Conservation (phyloP, 371 early-diverging fungal genomes). For the Cokeromyces recurvatus region DNA sequence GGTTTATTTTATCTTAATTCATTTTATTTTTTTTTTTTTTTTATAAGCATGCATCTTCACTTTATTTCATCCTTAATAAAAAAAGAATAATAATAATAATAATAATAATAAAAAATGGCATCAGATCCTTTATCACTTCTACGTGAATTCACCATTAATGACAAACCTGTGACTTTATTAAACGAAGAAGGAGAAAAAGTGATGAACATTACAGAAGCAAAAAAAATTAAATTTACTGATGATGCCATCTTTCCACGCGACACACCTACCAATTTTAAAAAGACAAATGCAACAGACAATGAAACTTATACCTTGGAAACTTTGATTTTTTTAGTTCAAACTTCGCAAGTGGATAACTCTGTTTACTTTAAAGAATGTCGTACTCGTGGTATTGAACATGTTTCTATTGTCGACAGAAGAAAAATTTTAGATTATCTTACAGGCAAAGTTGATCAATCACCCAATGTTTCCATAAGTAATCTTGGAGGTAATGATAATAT, state of each 20-base stretch:
- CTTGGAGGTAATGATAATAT: not conserved
- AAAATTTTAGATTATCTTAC: slow-evolving; percentile 72
- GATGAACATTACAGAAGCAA: slow-evolving; percentile 50
- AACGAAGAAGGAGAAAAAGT: slow-evolving; percentile 41
- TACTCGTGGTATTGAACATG: slow-evolving; percentile 55
- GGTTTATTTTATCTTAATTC: no score
- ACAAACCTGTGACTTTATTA: slow-evolving; percentile 49
- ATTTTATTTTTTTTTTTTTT: no score
- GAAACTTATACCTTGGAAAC: slow-evolving; percentile 74
- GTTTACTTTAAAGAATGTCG: slow-evolving; percentile 69
- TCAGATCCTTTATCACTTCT: slow-evolving; percentile 56
- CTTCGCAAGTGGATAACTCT: slow-evolving; percentile 61
- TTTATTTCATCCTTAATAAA: no score
- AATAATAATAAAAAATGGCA: no score
- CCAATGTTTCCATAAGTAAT: slow-evolving; percentile 22
- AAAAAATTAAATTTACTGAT: slow-evolving; percentile 51
- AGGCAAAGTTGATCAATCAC: slow-evolving; percentile 53
- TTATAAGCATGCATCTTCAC: no score
- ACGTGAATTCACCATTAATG: slow-evolving; percentile 57
- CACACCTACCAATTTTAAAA: slow-evolving; percentile 56
- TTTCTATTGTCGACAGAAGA: slow-evolving; percentile 70
- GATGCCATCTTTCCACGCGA: slow-evolving; percentile 49
- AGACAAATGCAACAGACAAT: slow-evolving; percentile 41
- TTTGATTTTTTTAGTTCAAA: slow-evolving; percentile 67
- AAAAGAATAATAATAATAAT: no score